Conservation (phyloP, 202 grass and related monocot species). For the Cymbopogon flexuosus region DNA sequence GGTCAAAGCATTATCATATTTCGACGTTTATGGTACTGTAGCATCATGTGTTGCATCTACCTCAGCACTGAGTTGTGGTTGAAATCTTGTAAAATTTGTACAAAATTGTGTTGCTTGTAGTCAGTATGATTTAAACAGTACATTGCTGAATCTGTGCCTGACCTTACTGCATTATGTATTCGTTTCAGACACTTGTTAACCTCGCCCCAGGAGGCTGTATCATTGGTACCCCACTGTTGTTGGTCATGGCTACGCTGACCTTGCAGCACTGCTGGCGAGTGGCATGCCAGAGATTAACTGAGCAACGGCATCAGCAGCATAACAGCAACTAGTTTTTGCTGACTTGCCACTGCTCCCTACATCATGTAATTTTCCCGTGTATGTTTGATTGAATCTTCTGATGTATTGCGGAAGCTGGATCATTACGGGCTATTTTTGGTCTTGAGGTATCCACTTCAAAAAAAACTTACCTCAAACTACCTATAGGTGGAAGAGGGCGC, state of each 20-base stretch:
- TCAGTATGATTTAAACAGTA: neutral
- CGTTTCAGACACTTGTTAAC: conserved; percentile 80
- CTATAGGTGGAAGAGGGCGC: no score
- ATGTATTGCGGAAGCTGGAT: no score
- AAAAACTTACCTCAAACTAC: no score
- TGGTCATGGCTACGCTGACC: conserved; percentile 44
- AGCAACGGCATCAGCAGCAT: conserved; percentile 41
- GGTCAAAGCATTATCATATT: neutral
- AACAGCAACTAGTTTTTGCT: conserved; percentile 35
- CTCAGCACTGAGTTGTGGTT: no score
- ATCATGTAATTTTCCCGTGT: conserved; percentile 15
- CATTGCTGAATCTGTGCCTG: conserved; percentile 12
- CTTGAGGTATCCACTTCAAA: no score
- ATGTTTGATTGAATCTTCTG: neutral
- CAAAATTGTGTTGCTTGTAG: neutral
- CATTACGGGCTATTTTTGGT: no score
- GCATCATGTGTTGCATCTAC: neutral
- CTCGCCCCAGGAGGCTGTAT: conserved; percentile 74
- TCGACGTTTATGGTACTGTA: neutral
- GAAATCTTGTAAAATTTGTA: neutral
- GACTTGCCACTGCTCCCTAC: neutral
- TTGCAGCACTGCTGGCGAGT: conserved; percentile 72
- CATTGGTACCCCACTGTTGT: conserved; percentile 61
- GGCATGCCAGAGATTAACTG: conserved; percentile 62
- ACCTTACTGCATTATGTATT: conserved; percentile 15